Conservation (phyloP, 2,329 filamentous ascomycete species). For the Zymoseptoria ardabiliae region DNA sequence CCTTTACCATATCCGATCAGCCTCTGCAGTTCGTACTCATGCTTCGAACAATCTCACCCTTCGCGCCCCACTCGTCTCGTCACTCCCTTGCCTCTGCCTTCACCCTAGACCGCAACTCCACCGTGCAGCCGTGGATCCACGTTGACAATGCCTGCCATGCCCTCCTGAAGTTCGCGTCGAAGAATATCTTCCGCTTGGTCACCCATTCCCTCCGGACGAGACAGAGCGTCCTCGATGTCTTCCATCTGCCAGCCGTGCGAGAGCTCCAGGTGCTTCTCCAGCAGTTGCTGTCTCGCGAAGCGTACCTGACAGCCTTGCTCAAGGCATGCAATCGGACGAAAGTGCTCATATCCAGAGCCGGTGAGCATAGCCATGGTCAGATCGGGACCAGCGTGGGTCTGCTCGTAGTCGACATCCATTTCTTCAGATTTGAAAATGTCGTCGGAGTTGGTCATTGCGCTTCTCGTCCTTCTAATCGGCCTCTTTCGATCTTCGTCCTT, state of each 20-base stretch:
- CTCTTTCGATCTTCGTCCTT: conserved; percentile 3
- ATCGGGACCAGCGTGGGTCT: background rate
- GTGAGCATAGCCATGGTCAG: conserved; percentile 39
- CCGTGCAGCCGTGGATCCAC: background rate
- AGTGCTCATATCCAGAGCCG: conserved; percentile 49
- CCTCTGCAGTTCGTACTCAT: background rate
- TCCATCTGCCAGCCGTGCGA: conserved; percentile 35
- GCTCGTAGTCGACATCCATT: background rate
- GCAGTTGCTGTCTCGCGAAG: conserved; percentile 52
- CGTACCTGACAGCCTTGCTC: conserved; percentile 42
- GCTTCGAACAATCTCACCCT: background rate
- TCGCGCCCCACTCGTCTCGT: background rate
- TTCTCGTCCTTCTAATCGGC: background rate
- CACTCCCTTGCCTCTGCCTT: background rate
- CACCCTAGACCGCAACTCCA: background rate
- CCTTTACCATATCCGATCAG: background rate
- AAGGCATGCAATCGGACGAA: conserved; percentile 46
- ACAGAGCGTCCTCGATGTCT: conserved; percentile 34
- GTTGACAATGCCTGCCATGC: background rate
- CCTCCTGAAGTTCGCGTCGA: background rate
- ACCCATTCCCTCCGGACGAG: background rate
- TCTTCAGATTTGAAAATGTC: background rate
- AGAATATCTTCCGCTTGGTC: background rate
- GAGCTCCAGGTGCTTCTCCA: conserved; percentile 49
- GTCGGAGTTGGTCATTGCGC: background rate